Evolutionary conservation across 352 stramenopile species (phyloP).

Genomic region (Globisporangium viniferum): DNA sequence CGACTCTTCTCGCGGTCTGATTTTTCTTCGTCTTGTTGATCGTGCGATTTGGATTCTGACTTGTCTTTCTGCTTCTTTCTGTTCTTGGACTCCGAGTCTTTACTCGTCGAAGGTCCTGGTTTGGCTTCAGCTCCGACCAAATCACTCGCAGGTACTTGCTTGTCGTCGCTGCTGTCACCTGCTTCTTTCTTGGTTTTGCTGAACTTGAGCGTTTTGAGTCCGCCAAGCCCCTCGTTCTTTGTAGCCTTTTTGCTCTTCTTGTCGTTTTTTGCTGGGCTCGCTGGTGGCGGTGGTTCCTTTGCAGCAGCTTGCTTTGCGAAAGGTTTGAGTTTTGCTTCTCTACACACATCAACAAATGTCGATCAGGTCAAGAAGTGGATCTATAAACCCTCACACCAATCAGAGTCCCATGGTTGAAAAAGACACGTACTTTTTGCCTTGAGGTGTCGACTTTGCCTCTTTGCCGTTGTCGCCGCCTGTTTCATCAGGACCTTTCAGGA

Average conservation of each 20-base stretch:
- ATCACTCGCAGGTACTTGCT: neutral
- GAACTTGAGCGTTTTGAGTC: neutral
- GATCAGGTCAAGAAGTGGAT: neutral
- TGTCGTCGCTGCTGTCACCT: neutral
- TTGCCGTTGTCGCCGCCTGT: neutral
- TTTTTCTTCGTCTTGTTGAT: slow-evolving; percentile 3
- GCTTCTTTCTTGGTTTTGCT: slow-evolving; percentile 3
- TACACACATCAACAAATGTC: neutral
- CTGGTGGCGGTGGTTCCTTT: neutral
- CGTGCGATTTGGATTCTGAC: neutral
- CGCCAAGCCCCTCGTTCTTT: neutral
- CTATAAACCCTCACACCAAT: neutral
- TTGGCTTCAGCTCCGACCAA: neutral
- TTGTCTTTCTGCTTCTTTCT: neutral
- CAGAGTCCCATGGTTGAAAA: neutral
- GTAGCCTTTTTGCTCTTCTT: neutral
- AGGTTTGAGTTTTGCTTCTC: neutral
- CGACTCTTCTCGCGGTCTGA: neutral
- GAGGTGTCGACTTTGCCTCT: neutral
- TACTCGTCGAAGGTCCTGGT: neutral
- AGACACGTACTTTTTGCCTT: slow-evolving; percentile 1
- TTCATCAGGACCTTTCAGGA: neutral
- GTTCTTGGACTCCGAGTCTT: neutral
- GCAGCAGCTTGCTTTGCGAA: neutral
- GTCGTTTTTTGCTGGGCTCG: neutral